Percentiles rank a stretch among this genome's conserved stretches.
phyloP scores from a whole-genome alignment of 176 grass and related monocot species.

The Triticum dicoccoides region DNA sequence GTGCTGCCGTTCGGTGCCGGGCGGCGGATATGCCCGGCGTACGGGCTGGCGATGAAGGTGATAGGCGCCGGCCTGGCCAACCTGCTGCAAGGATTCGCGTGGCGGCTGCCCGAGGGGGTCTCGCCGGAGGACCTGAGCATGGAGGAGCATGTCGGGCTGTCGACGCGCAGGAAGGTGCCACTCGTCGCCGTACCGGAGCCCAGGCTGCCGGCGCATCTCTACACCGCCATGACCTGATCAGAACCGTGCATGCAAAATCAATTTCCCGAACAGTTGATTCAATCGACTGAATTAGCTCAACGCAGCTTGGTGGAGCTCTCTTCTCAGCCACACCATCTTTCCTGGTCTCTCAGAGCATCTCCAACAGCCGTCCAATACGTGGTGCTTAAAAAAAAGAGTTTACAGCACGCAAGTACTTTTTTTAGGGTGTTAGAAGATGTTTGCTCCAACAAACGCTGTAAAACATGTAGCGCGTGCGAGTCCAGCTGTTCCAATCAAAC shows the following conservation, averaged over 20 bases:
- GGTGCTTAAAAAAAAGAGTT: no score
- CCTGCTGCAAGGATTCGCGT: constrained; percentile 52
- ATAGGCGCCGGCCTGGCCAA: constrained; percentile 45
- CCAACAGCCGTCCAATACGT: no score
- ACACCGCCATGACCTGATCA: not conserved
- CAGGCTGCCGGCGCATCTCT: constrained; percentile 36
- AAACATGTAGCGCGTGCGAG: no score
- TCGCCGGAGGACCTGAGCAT: constrained; percentile 38
- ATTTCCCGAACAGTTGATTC: not conserved
- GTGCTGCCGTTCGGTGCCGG: constrained; percentile 62
- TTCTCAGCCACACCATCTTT: no score
- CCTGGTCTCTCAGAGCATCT: no score
- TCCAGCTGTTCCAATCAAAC: no score
- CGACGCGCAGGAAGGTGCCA: constrained; percentile 38
- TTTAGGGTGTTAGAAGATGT: no score
- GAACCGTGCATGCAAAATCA: not conserved
- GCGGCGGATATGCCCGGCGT: constrained; percentile 60
- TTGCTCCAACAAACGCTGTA: no score
- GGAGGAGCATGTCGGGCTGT: constrained; percentile 39
- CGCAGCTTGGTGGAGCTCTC: not conserved
- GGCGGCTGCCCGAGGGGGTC: constrained; percentile 43
- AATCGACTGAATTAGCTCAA: not conserved
- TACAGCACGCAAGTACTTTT: no score
- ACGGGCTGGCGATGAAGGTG: constrained; percentile 53
- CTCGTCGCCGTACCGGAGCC: constrained; percentile 43